A percentile compares a stretch with the other conserved stretches of the same genome.
Conservation (phyloP, 495 filamentous ascomycete species). For the Podospora comata region DNA sequence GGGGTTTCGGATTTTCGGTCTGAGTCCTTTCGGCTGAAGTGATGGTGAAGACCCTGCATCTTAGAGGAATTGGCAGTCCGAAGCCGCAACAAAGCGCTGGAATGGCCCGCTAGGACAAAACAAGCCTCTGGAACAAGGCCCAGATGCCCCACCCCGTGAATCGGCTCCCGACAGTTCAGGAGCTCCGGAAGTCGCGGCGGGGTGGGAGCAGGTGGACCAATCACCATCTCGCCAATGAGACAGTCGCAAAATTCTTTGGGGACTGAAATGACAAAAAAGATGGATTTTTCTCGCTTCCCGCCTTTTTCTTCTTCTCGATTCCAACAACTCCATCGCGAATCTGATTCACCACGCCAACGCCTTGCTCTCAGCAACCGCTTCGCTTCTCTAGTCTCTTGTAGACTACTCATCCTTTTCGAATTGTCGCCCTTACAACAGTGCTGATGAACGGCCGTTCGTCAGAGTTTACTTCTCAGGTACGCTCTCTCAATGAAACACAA, state of each 20-base stretch:
- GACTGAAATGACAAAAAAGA: constrained; percentile 16
- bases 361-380: constrained; percentile 8
- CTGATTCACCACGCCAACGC: constrained; percentile 4
- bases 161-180: neutral
- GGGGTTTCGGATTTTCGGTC: neutral
- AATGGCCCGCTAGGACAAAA: neutral
- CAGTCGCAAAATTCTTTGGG: constrained; percentile 13
- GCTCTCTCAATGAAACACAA: constrained; percentile 6
- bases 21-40: neutral
- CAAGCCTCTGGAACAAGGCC: neutral
- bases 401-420: constrained; percentile 20
- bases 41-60: neutral
- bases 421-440: constrained; percentile 47
- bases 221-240: constrained; percentile 17
- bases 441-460: constrained; percentile 94
- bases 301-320: constrained; percentile 12
- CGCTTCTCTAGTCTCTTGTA: constrained; percentile 6
- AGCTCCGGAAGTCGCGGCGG: neutral
- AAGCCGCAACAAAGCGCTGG: constrained; percentile 16
- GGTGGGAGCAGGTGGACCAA: constrained; percentile 9
- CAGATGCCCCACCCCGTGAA: constrained; percentile 13
- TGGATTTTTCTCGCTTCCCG: constrained; percentile 6
- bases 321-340: constrained; percentile 1
- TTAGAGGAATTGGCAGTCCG: constrained; percentile 4
- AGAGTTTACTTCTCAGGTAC: constrained; percentile 95